Evolutionary conservation across 345 rosid genomes (phyloP), one percentile per base, ranked within the genome.

Genomic region (Salix suchowensis): DNA sequence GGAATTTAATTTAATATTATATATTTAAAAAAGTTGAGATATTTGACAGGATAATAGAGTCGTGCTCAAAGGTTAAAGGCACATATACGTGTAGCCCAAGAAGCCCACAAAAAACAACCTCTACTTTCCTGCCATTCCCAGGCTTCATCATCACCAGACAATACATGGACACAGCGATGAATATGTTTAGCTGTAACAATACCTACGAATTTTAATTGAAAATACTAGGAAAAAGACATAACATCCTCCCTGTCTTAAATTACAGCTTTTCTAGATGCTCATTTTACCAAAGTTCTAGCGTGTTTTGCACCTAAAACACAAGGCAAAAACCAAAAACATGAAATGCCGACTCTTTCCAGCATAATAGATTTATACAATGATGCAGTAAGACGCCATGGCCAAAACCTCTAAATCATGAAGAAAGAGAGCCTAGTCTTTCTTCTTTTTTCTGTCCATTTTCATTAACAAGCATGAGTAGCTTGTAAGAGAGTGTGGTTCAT

Each of bases 401-500:
- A 70, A 75, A 81, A 79, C 81, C 71, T 9, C 64, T 70, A 66
- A 28, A 69, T 58, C 71, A 74, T 54, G 10, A 42, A 44, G 52
- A 71, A 71, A 5, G 61, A 24, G 32, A 67, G 48, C 55, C 76
- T 44, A 44, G 48, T 18, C 54, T 19, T 52, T 37, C 18, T 3
- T 50, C 44, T 40, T 40, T 19, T 72, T 52, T 24, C 67, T 23
- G 6, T 18, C 37, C 64, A 14, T 60, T 46, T 69, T 68, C 71
- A 75, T 64, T 81, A 67, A 75, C 50, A 46, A 74, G 60, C 74
- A 30, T 5, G 58, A 13, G 12, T 58, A 37, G 66, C 65, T 37
- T 70, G 70, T 76, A 76, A 44, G 73, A 70, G 73, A 67, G 32
- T 65, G 77, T 80, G 84, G 75, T 82, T 81, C 82, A 70, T 62